phyloP scores from a whole-genome alignment of 2,329 filamentous ascomycete genomes.

The Colletotrichum graminicola region DNA sequence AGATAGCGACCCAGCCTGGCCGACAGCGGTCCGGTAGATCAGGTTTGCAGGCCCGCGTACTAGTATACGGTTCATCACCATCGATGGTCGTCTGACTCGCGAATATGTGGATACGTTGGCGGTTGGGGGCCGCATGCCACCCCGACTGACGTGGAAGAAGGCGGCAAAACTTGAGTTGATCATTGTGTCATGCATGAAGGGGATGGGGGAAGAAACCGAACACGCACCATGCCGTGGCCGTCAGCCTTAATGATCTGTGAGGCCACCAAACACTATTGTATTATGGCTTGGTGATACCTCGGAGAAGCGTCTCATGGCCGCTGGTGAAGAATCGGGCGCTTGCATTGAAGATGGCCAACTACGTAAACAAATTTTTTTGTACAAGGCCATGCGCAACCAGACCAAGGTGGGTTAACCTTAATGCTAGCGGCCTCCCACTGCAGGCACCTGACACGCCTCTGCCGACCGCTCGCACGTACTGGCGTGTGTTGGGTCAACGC shows the following conservation, averaged over 20 bases:
- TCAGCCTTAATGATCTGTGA: background rate
- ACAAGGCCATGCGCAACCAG: conserved; percentile 32
- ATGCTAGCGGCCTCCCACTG: conserved; percentile 37
- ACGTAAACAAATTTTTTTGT: conserved; percentile 12
- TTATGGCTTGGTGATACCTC: conserved; percentile 13
- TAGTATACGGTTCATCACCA: conserved; percentile 17
- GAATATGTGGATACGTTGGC: conserved; percentile 21
- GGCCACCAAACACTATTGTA: conserved; percentile 17
- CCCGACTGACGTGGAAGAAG: conserved; percentile 9
- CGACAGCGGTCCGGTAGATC: conserved; percentile 33
- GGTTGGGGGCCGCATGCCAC: background rate
- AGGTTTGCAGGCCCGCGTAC: conserved; percentile 17
- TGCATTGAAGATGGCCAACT: conserved; percentile 4
- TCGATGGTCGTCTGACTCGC: conserved; percentile 33
- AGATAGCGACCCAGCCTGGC: conserved; percentile 19
- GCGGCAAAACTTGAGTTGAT: conserved; percentile 31
- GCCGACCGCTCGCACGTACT: conserved; percentile 38
- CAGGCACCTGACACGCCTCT: conserved; percentile 42
- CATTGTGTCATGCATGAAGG: conserved; percentile 27
- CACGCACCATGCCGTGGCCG: conserved; percentile 13
- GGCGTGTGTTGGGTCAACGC: conserved; percentile 13
- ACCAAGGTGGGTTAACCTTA: conserved; percentile 41
- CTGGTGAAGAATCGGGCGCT: conserved; percentile 3
- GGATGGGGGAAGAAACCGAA: conserved; percentile 10
- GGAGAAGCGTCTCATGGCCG: conserved; percentile 3